Conservation (phyloP, 2,329 filamentous ascomycete genomes). For the Cadophora luteo-olivacea region DNA sequence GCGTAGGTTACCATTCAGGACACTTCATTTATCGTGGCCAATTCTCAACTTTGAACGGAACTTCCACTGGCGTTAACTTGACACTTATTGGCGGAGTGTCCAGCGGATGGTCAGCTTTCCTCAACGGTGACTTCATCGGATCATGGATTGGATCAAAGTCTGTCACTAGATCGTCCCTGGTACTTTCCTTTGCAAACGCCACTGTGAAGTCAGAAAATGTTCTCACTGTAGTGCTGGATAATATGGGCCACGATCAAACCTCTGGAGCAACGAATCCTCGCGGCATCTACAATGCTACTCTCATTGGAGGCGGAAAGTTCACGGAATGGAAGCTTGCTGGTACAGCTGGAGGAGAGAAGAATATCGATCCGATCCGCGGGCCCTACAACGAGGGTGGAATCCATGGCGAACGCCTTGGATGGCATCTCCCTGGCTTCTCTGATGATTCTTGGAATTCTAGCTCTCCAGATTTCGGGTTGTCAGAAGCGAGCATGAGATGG, state of each 20-base stretch:
- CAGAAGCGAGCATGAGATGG: conserved; percentile 59
- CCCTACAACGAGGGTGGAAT: conserved; percentile 64
- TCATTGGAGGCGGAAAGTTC: conserved; percentile 46
- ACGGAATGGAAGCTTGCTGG: conserved; percentile 62
- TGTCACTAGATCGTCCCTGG: conserved; percentile 45
- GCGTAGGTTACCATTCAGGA: conserved; percentile 49
- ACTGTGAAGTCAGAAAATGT: conserved; percentile 54
- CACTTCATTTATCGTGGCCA: conserved; percentile 53
- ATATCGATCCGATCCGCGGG: conserved; percentile 62
- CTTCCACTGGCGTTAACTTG: conserved; percentile 42
- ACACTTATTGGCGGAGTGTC: conserved; percentile 34
- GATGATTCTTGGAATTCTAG: conserved; percentile 51
- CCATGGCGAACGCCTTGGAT: conserved; percentile 62
- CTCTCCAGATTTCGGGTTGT: conserved; percentile 46
- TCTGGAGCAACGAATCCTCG: conserved; percentile 54
- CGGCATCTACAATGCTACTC: conserved; percentile 59
- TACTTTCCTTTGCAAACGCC: conserved; percentile 58
- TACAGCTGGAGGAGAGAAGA: conserved; percentile 57
- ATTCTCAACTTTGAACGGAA: conserved; percentile 40
- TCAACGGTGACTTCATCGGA: conserved; percentile 63
- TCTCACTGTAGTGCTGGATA: conserved; percentile 63
- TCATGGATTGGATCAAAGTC: conserved; percentile 59
- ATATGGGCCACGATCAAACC: conserved; percentile 64
- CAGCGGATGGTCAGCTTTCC: conserved; percentile 42
- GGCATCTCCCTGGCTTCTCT: conserved; percentile 63